Evolutionary conservation across 2,329 filamentous ascomycete species (phyloP).

Genomic region (Xylariaceae sp.): DNA sequence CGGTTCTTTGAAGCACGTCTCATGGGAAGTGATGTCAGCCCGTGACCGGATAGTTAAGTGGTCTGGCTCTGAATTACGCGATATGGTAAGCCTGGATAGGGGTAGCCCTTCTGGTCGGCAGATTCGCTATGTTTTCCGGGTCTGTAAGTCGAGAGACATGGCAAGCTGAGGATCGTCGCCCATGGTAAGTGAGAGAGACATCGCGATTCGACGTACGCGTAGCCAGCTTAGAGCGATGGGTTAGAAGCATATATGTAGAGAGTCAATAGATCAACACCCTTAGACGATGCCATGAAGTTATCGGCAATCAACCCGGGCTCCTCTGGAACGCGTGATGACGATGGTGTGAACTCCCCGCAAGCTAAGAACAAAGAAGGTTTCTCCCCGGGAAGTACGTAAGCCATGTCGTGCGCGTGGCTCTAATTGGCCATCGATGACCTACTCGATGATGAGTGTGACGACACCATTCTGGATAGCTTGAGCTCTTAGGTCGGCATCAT

Average conservation of each 20-base stretch:
- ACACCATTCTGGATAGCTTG: slow-evolving; percentile 23
- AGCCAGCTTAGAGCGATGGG: too few species aligned
- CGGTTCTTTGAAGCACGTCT: too few species aligned
- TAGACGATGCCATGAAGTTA: too few species aligned
- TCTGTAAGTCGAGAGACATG: neutral
- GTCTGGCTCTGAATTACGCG: neutral
- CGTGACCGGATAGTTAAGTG: neutral
- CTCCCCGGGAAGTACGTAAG: neutral
- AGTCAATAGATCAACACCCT: too few species aligned
- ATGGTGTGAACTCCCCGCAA: neutral
- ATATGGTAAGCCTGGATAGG: neutral
- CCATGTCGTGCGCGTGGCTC: neutral
- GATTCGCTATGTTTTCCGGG: neutral
- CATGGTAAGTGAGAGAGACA: neutral
- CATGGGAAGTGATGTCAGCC: neutral
- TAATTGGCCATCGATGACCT: neutral
- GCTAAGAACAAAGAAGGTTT: neutral
- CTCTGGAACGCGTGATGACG: too few species aligned
- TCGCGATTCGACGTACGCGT: too few species aligned
- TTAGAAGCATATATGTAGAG: too few species aligned
- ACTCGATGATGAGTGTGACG: slow-evolving; percentile 24
- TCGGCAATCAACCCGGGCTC: too few species aligned
- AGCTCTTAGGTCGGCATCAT: neutral
- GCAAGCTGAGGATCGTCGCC: neutral
- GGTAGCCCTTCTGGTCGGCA: too few species aligned